A percentile compares a stretch with the other conserved stretches of the same genome.
Conservation (phyloP, 257 asterid genomes). For the Primulina huaijiensis region DNA sequence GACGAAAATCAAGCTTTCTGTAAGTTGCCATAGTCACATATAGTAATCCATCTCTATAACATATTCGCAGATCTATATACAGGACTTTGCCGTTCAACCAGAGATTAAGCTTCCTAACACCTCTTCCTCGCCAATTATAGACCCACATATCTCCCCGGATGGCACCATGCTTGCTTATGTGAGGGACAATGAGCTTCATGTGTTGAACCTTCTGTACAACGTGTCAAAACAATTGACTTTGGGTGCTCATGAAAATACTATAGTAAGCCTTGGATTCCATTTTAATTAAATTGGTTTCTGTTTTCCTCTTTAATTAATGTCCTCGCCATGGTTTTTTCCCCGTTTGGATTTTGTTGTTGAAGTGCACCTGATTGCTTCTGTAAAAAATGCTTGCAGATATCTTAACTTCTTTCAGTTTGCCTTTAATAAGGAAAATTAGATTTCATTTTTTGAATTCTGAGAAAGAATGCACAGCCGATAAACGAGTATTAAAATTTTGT, state of each 20-base stretch:
- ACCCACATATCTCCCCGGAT: constrained; percentile 89
- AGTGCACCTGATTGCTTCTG: background rate
- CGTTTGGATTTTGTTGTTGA: background rate
- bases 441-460: background rate
- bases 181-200: constrained; percentile 68
- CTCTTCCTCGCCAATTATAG: constrained; percentile 69
- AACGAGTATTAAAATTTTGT: background rate
- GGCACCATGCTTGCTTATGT: constrained; percentile 85
- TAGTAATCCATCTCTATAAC: constrained; percentile 26
- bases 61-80: constrained; percentile 64
- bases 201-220: constrained; percentile 48
- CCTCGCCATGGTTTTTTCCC: background rate
- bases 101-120: constrained; percentile 66
- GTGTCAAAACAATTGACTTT: constrained; percentile 62
- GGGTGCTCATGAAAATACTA: constrained; percentile 57
- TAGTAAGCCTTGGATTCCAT: constrained; percentile 46
- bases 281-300: constrained; percentile 21
- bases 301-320: background rate
- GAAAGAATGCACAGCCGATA: background rate
- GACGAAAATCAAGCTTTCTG: constrained; percentile 9
- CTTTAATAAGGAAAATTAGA: background rate
- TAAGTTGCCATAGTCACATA: constrained; percentile 14
- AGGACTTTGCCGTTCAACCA: constrained; percentile 47
- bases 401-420: background rate
- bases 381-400: background rate